Evolutionary conservation across 192 early-diverging fungal genomes (phyloP).

Genomic region (Obelidium mucronatum): DNA sequence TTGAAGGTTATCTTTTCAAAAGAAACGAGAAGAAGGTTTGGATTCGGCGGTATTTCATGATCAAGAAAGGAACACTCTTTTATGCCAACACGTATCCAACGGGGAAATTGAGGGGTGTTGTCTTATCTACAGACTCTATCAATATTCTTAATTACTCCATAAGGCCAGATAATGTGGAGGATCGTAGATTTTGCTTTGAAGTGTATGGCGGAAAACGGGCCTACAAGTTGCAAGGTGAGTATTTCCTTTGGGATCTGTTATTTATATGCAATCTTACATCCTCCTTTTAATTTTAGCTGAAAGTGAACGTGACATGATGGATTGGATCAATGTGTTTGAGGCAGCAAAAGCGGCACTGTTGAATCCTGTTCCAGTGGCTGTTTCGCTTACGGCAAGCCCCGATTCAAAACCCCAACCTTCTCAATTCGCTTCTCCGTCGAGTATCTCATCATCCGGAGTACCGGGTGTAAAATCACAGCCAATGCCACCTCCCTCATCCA

Average conservation of each 20-base stretch:
- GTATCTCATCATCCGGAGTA: background rate
- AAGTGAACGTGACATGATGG: conserved; percentile 70
- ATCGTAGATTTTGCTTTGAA: conserved; percentile 78
- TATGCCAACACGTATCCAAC: conserved; percentile 40
- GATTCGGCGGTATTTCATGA: conserved; percentile 66
- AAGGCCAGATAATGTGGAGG: conserved; percentile 58
- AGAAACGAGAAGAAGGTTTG: conserved; percentile 61
- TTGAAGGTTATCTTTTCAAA: conserved; percentile 72
- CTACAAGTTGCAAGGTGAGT: conserved; percentile 58
- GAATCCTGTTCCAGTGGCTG: background rate
- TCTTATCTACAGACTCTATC: conserved; percentile 61
- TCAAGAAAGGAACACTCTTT: conserved; percentile 65
- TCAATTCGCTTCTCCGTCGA: background rate
- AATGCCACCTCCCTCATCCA: background rate
- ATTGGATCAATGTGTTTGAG: conserved; percentile 72
- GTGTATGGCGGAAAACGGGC: conserved; percentile 57
- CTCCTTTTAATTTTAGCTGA: conserved; percentile 71
- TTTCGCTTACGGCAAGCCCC: background rate
- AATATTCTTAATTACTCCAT: conserved; percentile 64
- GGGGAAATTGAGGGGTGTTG: conserved; percentile 56
- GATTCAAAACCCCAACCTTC: background rate
- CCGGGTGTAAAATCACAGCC: background rate
- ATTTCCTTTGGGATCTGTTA: conserved; percentile 37
- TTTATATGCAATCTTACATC: background rate
- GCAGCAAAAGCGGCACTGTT: conserved; percentile 55